These are phyloP conservation scores for Phyllosticta citriasiana DNA, from an alignment of 2,329 filamentous ascomycete genomes.

Conservation along the genomic window DNA sequence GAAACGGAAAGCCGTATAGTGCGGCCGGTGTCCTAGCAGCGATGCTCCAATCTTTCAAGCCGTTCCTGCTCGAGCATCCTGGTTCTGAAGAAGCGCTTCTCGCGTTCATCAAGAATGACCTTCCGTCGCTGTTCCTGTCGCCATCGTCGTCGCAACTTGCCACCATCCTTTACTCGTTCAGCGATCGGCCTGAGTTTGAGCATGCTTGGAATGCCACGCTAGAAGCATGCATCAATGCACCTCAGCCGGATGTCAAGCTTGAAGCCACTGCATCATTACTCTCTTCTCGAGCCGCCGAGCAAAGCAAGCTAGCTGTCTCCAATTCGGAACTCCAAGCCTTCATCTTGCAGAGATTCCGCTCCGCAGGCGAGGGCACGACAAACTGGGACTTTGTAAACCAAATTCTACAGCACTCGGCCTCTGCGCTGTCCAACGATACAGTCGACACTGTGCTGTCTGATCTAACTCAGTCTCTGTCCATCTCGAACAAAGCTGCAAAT, in stretches of 20 bases:
- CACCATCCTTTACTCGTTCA: conserved; percentile 48
- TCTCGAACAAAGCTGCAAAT: conserved; percentile 23
- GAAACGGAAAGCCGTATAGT: conserved; percentile 59
- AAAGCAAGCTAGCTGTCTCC: conserved; percentile 25
- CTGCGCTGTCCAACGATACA: conserved; percentile 25
- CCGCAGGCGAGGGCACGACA: conserved; percentile 21
- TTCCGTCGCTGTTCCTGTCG: conserved; percentile 53
- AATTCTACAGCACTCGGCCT: conserved; percentile 25
- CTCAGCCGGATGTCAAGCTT: conserved; percentile 19
- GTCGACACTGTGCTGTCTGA: conserved; percentile 28
- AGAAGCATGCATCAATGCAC: conserved; percentile 19
- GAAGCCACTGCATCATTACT: conserved; percentile 24
- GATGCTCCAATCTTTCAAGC: conserved; percentile 36
- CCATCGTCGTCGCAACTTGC: conserved; percentile 59
- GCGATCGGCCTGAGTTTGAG: conserved; percentile 21
- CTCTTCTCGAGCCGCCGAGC: conserved; percentile 25
- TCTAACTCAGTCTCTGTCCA: conserved; percentile 29
- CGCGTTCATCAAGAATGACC: conserved; percentile 44
- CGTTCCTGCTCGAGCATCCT: conserved; percentile 30
- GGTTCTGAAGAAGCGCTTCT: conserved; percentile 33
- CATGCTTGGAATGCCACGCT: conserved; percentile 23
- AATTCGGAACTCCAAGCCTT: conserved; percentile 28
- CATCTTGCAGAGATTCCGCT: conserved; percentile 20
- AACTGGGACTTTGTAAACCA: conserved; percentile 29
- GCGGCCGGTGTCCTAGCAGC: conserved; percentile 49